Base-by-base conservation (phyloP, 495 filamentous ascomycete species). In the Thermothielavioides terrestris region DNA sequence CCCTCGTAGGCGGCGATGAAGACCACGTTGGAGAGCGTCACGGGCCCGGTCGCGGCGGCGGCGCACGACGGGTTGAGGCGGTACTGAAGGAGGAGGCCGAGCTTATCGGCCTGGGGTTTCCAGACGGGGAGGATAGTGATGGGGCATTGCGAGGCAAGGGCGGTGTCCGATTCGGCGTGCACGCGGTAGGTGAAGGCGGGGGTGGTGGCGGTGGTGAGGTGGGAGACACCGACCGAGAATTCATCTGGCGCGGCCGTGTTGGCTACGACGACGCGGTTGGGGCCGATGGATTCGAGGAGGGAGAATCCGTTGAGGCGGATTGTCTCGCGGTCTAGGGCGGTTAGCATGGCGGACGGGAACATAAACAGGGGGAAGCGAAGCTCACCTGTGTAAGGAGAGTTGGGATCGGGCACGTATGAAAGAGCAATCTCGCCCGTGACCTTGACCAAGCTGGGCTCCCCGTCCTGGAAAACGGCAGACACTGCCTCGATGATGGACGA, bases 401-500 rank as follows among this genome's bases (percentile, higher is more conserved):
- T 66, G 30, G 82, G 74, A 14, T 66, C 63, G 9, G 80, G 69
- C 60, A 92, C 94, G 62, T 89, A 87, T 20, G 85, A 79, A 28
- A 99, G 74, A 14, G 92, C 94, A 47, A 99, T 80, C 68, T 99
- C 94, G 52, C 94, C 94, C 53, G 83, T 82, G 21, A 95, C 79
- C 37, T 82, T 83, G 6, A 83, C 82, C 48, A 81, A 84, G 37
- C 77, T 82, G 6, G 88, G 70, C 8, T 70, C 69, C 9, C 88
- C 88, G 21, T 83, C 75, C 30, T 89, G 81, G 63, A 96, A 92
- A 48, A 79, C 81, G 28, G 88, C 86, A 56, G 78, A 92, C 48
- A 96, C 82, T 0, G 87, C 94, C 63, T 99, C 94, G 47, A 97
- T 83, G 40, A 97, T 73, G 8, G 94, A 97, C 6, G 89, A 83